A percentile compares a stretch with the other conserved stretches of the same genome.
Conservation (phyloP, 371 early-diverging fungal genomes). For the Apophysomyces variabilis region DNA sequence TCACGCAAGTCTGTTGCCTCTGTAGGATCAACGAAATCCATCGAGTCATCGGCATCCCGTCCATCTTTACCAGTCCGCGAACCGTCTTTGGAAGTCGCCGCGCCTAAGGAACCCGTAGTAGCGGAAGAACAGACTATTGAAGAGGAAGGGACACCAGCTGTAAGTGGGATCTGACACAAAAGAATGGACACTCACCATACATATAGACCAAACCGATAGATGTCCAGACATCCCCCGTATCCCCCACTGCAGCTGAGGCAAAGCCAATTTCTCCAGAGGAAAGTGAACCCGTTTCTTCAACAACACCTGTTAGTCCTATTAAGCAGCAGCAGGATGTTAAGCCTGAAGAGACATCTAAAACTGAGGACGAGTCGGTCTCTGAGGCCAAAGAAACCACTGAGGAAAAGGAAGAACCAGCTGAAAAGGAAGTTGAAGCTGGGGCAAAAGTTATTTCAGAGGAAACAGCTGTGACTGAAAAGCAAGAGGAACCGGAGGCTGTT, state of each 20-base stretch:
- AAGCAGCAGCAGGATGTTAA: constrained; percentile 11
- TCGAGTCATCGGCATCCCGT: constrained; percentile 14
- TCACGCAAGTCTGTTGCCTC: constrained; percentile 31
- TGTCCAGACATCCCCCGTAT: constrained; percentile 16
- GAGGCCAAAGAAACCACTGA: background rate
- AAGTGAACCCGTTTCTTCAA: constrained; percentile 9
- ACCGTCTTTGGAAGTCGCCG: constrained; percentile 3
- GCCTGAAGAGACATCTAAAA: constrained; percentile 1
- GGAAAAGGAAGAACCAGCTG: constrained; percentile 20
- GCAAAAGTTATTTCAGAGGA: constrained; percentile 7
- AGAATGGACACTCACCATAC: too few relatives aligned
- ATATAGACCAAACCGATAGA: too few relatives aligned
- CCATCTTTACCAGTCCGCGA: constrained; percentile 16
- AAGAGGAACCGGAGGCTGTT: background rate
- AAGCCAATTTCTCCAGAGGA: constrained; percentile 26
- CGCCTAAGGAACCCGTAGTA: background rate
- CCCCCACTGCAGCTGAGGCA: constrained; percentile 15
- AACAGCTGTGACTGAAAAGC: background rate
- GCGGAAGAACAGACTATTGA: background rate
- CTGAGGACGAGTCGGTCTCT: background rate
- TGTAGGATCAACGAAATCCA: constrained; percentile 24
- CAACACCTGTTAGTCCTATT: background rate
- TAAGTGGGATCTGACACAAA: background rate
- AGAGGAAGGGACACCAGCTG: background rate
- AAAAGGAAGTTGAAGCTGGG: constrained; percentile 9